phyloP scores from a whole-genome alignment of 306 rosid species.

The Lathyrus tuberosus region DNA sequence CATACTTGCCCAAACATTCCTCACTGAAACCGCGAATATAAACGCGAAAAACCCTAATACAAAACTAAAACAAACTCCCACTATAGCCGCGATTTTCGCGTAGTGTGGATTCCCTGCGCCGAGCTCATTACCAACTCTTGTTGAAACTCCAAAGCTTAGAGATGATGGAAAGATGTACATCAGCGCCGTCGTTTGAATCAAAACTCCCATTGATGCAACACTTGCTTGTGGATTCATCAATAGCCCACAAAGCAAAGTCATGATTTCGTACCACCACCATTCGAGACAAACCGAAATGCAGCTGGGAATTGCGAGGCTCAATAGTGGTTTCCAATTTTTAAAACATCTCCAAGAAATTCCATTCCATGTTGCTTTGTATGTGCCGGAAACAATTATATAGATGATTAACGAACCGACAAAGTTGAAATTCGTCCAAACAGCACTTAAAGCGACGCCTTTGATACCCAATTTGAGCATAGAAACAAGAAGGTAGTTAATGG shows the following conservation, averaged over 20 bases:
- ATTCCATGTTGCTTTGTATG: conserved; percentile 30
- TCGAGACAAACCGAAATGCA: conserved; percentile 50
- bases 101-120: conserved; percentile 46
- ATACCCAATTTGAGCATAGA: conserved; percentile 38
- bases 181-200: too few species aligned
- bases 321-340: conserved; percentile 13
- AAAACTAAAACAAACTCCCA: conserved; percentile 69
- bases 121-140: conserved; percentile 44
- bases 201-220: conserved; percentile 30
- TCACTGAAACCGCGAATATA: conserved; percentile 59
- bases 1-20: conserved; percentile 76
- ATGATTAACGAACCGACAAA: conserved; percentile 33
- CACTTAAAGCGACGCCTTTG: conserved; percentile 41
- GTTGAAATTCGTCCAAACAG: conserved; percentile 45
- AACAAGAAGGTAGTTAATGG: conserved; percentile 46
- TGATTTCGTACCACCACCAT: conserved; percentile 60
- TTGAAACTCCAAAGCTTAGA: conserved; percentile 44
- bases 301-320: conserved; percentile 43
- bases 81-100: conserved; percentile 60
- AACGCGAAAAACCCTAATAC: conserved; percentile 63
- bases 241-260: conserved; percentile 44
- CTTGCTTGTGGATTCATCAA: conserved; percentile 38
- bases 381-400: conserved; percentile 10
- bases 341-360: conserved; percentile 5
- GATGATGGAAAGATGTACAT: conserved; percentile 7